Conservation (phyloP, 2,329 filamentous ascomycete species). For the Clarireedia monteithiana region DNA sequence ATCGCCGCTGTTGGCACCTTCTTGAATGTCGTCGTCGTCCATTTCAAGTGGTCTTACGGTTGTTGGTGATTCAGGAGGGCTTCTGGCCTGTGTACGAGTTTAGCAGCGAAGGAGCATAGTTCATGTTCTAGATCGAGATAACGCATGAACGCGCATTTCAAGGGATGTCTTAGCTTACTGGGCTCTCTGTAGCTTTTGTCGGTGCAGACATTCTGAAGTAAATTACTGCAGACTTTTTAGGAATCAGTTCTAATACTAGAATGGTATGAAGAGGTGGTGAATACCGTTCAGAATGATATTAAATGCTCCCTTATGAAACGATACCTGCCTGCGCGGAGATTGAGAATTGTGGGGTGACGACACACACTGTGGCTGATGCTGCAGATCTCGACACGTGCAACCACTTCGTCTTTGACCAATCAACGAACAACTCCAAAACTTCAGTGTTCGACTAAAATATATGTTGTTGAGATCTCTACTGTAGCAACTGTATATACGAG, state of each 20-base stretch:
- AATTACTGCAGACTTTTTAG: background rate
- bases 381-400: background rate
- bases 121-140: background rate
- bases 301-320: background rate
- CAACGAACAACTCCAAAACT: no score
- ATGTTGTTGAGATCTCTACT: no score
- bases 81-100: constrained; percentile 1
- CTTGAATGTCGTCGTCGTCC: constrained; percentile 64
- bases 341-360: background rate
- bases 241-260: no score
- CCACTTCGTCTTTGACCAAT: background rate
- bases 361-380: background rate
- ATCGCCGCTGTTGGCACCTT: constrained; percentile 44
- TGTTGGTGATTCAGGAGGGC: constrained; percentile 51
- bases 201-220: constrained; percentile 12
- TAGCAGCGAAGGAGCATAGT: background rate
- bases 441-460: no score
- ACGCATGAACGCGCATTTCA: constrained; percentile 5
- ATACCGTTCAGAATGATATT: no score
- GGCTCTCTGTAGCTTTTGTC: constrained; percentile 7
- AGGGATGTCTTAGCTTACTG: constrained; percentile 1
- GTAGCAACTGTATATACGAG: no score
- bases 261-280: no score
- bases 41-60: constrained; percentile 58
- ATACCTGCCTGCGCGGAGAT: background rate